phyloP scores from a whole-genome alignment of 2,329 filamentous ascomycete species.

The Cercospora janseana region DNA sequence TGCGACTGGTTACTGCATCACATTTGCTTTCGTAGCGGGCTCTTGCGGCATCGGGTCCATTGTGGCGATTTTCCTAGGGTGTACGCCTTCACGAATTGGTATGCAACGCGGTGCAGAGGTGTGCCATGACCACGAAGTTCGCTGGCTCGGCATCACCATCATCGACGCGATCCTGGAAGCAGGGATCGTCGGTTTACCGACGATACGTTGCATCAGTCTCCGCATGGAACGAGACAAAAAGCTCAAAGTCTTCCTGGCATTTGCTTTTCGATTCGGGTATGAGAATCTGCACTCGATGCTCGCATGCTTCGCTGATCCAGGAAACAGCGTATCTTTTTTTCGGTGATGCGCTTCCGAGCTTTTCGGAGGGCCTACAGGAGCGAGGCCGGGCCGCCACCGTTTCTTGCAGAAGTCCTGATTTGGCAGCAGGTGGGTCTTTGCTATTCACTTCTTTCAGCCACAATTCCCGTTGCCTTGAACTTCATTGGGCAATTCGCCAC shows the following conservation, averaged over 20 bases:
- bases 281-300: background rate
- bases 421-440: background rate
- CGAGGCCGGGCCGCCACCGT: background rate
- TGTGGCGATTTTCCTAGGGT: background rate
- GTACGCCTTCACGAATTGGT: background rate
- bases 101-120: background rate
- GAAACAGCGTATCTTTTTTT: background rate
- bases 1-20: background rate
- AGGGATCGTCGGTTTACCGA: background rate
- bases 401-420: constrained; percentile 2
- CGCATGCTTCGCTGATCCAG: background rate
- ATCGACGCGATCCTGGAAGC: background rate
- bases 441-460: constrained; percentile 2
- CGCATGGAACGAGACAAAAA: background rate
- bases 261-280: constrained; percentile 1
- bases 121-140: background rate
- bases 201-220: background rate
- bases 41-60: background rate
- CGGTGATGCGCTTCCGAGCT: background rate
- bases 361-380: background rate
- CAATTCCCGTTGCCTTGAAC: constrained; percentile 3
- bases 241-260: background rate
- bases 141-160: constrained; percentile 2
- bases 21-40: background rate
- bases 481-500: background rate